These are phyloP conservation scores for Trichoderma guizhouense DNA, from an alignment of 2,329 filamentous ascomycete species.

Conservation along the genomic window DNA sequence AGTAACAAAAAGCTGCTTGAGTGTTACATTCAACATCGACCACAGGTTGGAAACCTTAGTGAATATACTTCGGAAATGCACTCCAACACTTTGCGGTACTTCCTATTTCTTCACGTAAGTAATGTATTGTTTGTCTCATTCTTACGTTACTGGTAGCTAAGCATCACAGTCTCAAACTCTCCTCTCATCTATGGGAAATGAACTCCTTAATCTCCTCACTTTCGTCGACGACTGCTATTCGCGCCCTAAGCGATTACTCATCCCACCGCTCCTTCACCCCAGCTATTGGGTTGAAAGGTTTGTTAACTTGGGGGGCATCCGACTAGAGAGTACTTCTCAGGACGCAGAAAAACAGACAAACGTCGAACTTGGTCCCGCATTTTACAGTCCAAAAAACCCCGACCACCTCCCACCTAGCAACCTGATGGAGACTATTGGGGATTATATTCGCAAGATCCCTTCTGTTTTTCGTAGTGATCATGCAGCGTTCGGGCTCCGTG, in stretches of 20 bases:
- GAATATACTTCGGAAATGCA: background rate
- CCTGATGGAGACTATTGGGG: background rate
- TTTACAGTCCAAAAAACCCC: background rate
- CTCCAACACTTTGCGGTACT: background rate
- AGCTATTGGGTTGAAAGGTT: background rate
- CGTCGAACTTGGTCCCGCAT: background rate
- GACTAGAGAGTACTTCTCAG: background rate
- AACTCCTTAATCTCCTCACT: background rate
- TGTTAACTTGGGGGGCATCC: background rate
- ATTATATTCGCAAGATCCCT: background rate
- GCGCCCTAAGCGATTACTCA: background rate
- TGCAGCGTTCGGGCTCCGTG: background rate
- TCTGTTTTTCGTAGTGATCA: background rate
- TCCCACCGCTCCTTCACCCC: background rate
- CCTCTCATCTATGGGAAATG: background rate
- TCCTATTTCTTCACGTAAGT: background rate
- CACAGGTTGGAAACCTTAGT: background rate
- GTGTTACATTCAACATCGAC: background rate
- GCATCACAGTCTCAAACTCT: background rate
- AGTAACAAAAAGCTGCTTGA: background rate
- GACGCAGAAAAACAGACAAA: background rate
- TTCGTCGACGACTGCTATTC: background rate
- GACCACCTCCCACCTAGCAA: background rate
- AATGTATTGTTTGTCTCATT: background rate
- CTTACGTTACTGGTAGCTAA: background rate